Evolutionary conservation across 2,329 filamentous ascomycete species (phyloP), one percentile per base, ranked within the genome.

Genomic region (Colletotrichum tofieldiae): DNA sequence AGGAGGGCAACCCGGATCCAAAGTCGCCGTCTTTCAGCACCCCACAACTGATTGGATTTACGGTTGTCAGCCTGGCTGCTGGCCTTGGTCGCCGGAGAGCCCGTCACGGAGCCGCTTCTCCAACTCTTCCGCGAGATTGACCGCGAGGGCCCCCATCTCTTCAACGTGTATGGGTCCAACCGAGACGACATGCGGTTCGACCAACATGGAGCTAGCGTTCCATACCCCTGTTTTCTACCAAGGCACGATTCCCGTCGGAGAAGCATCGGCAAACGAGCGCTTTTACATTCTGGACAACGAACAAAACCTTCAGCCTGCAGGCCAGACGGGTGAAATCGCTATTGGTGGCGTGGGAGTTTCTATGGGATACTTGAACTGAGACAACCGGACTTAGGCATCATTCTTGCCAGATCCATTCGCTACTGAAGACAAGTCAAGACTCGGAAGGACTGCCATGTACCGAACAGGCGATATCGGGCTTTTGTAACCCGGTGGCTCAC

Each of bases 11-110:
- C 61, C 43, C 1, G 80, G 79, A 0, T 77, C 76, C 7, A 65
- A 65, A 0, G 80, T 88, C 6, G 81, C 75, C 0, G 83, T 88
- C 5, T 83, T 85, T 56, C 81, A 83, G 52, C 61, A 83, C 7
- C 78, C 86, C 0, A 74, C 77, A 0, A 49, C 75, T 0, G 80
- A 85, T 54, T 83, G 76, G 76, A 75, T 83, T 5, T 58, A 16
- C 55, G 37, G 37, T 43, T n/a, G 7, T 58, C 55, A 1, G n/a
- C 37, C 32, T 80, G 76, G 76, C 66, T 45, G 14, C 64, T 51
- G 20, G 76, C 69, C 68, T 55, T 76, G n/a, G 52, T 35, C 20
- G 75, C 55, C 11, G 77, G 77, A 14, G 78, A 79, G 32, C 35
- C 71, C 0, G 43, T 76, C 5, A 62, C 58, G 0, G 56, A 66